Percentiles rank a stretch among this genome's conserved stretches.
Conservation (phyloP, 768 basidiomycete genomes). For the Bullera alba region DNA sequence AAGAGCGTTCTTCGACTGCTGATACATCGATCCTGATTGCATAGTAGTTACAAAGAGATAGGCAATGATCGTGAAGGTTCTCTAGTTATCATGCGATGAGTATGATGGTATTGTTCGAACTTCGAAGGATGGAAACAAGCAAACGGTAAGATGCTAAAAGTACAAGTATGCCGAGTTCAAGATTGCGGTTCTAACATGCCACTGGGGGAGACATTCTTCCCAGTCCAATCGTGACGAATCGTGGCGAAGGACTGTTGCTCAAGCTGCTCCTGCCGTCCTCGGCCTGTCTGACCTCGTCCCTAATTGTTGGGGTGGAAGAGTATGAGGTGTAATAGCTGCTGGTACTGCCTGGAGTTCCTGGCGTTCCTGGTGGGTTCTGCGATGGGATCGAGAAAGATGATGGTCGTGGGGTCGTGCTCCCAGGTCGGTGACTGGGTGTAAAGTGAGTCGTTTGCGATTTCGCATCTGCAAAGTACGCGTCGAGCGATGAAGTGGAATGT, state of each 20-base stretch:
- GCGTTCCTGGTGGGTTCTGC: neutral
- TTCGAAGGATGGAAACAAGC: no score
- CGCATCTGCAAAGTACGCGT: constrained; percentile 10
- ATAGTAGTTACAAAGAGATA: no score
- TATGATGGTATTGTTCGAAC: no score
- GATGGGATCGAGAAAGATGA: neutral
- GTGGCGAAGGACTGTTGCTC: neutral
- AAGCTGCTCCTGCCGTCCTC: neutral
- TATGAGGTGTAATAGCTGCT: neutral
- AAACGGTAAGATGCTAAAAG: no score
- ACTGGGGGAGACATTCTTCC: neutral
- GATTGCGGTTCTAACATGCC: neutral
- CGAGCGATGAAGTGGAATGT: constrained; percentile 24
- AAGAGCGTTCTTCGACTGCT: no score
- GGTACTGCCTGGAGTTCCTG: neutral
- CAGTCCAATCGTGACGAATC: neutral
- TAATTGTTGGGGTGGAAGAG: neutral
- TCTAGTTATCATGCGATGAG: no score
- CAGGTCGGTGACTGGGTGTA: neutral
- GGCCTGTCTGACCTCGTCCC: neutral
- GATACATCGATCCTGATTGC: no score
- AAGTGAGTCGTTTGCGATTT: neutral
- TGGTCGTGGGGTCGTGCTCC: neutral
- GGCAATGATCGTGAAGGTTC: no score
- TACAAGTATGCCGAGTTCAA: no score